A percentile compares a stretch with the other conserved stretches of the same genome.
These are phyloP conservation scores for Pythium vanterpoolii DNA, from an alignment of 352 stramenopile genomes.

Conservation along the genomic window DNA sequence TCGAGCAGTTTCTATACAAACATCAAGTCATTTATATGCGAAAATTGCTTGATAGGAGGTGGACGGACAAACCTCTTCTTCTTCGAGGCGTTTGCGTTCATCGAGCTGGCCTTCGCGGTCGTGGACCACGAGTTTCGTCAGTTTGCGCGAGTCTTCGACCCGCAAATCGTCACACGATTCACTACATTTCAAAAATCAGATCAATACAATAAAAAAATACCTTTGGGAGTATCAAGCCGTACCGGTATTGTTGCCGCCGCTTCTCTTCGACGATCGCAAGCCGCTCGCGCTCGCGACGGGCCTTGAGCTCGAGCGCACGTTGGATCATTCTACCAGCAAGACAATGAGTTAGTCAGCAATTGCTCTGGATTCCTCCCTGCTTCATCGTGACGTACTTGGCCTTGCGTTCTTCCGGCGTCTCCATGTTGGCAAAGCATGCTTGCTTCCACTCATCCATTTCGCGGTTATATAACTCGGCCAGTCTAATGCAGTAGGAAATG, in stretches of 20 bases:
- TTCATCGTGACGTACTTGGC: constrained; percentile 42
- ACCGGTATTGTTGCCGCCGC: constrained; percentile 72
- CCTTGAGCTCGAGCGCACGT: constrained; percentile 65
- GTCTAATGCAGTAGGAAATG: constrained; percentile 31
- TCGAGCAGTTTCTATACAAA: constrained; percentile 38
- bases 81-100: constrained; percentile 36
- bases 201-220: no score
- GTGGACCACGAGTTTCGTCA: constrained; percentile 51
- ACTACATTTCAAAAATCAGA: constrained; percentile 23
- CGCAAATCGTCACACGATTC: constrained; percentile 67
- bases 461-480: constrained; percentile 69
- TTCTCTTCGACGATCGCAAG: constrained; percentile 71
- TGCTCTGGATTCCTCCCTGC: background rate
- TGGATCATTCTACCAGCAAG: constrained; percentile 67
- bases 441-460: constrained; percentile 77
- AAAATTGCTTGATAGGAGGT: background rate
- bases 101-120: constrained; percentile 63
- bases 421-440: constrained; percentile 58
- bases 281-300: constrained; percentile 55
- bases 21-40: background rate
- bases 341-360: constrained; percentile 6
- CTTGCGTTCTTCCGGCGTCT: constrained; percentile 78
- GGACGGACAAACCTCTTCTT: constrained; percentile 39
- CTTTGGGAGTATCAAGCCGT: no score
- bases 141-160: constrained; percentile 61